Percentiles rank a stretch among this genome's conserved stretches.
Evolutionary conservation across 768 basidiomycete species (phyloP).

Genomic region (Podaxis sp.): DNA sequence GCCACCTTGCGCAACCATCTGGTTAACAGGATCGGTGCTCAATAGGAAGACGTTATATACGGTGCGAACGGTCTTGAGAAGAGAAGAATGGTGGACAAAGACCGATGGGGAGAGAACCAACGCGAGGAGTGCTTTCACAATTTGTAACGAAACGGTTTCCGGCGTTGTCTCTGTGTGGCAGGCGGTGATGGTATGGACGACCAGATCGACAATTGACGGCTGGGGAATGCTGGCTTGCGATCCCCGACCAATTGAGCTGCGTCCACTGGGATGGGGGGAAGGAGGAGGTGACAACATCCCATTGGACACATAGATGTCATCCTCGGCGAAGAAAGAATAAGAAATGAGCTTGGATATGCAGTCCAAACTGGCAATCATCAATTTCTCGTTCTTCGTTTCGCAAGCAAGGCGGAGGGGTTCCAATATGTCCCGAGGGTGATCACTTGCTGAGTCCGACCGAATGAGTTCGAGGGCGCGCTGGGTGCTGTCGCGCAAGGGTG

Average conservation of each 20-base stretch:
- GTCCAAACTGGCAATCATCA: constrained; percentile 96
- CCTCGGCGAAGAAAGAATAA: constrained; percentile 92
- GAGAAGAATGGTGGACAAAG: constrained; percentile 91
- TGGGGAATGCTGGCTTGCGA: constrained; percentile 54
- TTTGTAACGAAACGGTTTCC: constrained; percentile 91
- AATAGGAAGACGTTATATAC: constrained; percentile 98
- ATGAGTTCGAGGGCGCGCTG: constrained; percentile 83
- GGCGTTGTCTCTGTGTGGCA: constrained; percentile 88
- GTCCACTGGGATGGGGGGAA: constrained; percentile 56
- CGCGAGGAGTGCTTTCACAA: constrained; percentile 92
- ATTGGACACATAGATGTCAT: constrained; percentile 36
- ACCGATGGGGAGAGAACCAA: constrained; percentile 85
- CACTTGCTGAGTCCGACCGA: constrained; percentile 70
- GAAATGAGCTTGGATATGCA: constrained; percentile 97
- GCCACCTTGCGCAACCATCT: constrained; percentile 97
- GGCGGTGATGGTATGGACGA: constrained; percentile 91
- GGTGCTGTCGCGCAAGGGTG: constrained; percentile 79
- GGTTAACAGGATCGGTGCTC: constrained; percentile 87
- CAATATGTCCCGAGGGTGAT: constrained; percentile 84
- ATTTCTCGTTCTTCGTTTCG: constrained; percentile 89
- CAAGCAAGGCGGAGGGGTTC: constrained; percentile 96
- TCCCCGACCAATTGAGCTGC: constrained; percentile 38
- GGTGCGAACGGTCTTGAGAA: constrained; percentile 94
- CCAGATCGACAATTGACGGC: constrained; percentile 85
- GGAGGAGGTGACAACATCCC: constrained; percentile 72